phyloP scores from a whole-genome alignment of 2,329 filamentous ascomycete species.

The Colletotrichum sp. region DNA sequence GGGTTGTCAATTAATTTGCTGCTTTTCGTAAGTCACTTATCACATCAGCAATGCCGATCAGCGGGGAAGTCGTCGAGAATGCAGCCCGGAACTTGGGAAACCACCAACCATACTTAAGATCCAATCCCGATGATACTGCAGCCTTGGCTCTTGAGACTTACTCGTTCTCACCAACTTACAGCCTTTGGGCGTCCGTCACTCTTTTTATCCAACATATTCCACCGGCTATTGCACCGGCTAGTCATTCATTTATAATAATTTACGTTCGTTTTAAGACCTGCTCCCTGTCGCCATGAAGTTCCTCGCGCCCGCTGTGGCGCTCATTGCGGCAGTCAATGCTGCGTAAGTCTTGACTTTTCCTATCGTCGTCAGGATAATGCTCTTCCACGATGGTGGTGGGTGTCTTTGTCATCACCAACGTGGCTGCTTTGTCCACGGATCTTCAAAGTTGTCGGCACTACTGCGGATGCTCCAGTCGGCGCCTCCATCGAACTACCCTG shows the following conservation, averaged over 20 bases:
- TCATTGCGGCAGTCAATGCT: background rate
- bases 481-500: background rate
- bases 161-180: background rate
- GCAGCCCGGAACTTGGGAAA: background rate
- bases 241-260: background rate
- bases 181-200: background rate
- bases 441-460: background rate
- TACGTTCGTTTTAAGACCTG: background rate
- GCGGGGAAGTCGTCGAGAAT: background rate
- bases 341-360: background rate
- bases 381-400: background rate
- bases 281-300: background rate
- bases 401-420: background rate
- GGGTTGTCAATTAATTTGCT: background rate
- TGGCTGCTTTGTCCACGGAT: background rate
- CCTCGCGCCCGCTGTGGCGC: background rate
- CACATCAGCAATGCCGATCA: background rate
- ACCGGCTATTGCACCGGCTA: background rate
- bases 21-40: background rate
- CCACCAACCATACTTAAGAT: background rate
- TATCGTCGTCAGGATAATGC: background rate
- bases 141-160: background rate
- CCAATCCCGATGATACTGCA: background rate
- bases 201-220: background rate
- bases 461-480: background rate